Base-by-base conservation (phyloP, 495 filamentous ascomycete genomes). In the Aspergillus baeticus region DNA sequence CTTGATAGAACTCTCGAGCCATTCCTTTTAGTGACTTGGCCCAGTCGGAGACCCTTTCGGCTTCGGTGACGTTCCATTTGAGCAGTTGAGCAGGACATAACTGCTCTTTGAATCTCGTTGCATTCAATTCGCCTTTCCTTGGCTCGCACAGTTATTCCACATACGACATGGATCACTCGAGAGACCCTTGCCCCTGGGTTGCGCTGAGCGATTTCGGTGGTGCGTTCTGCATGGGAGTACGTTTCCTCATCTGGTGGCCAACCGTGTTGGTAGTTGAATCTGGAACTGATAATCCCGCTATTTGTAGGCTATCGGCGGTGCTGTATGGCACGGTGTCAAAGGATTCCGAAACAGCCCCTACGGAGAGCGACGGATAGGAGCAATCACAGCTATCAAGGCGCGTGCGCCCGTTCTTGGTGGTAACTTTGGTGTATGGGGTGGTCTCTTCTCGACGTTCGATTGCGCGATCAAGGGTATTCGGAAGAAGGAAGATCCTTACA, bases 401-500 rank as follows among this genome's bases (percentile, higher is more conserved):
- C 87, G 94, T 58, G 95, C 94, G 29, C 94, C 94, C 2, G 92
- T 98, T 43, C 81, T 98, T 48, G 94, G 93, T 57, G 94, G 94
- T 59, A 98, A 98, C 80, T 98, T 98, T 61, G 94, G 93, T 61
- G 88, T 92, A 31, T 98, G 93, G 93, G 95, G 94, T 64, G 94
- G 94, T 59, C 67, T 98, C 38, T 98, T 98, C 77, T 88, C 84
- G 56, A 93, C 89, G 36, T 97, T 89, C 68, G 94, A 98, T 75
- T 98, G 94, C 77, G 90, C 91, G n/a, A 88, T 98, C 21, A 97
- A 97, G 79, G 93, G 93, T 41, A 77, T 96, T 35, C 78, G 94
- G 58, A 89, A 94, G 77, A 98, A 96, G 86, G 93, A 98, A 69
- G 93, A 98, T 69, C 92, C 94, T 31, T 97, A 88, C 76, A 97